Evolutionary conservation across 352 stramenopile genomes (phyloP).

Genomic region (Phytophthora palmivora): DNA sequence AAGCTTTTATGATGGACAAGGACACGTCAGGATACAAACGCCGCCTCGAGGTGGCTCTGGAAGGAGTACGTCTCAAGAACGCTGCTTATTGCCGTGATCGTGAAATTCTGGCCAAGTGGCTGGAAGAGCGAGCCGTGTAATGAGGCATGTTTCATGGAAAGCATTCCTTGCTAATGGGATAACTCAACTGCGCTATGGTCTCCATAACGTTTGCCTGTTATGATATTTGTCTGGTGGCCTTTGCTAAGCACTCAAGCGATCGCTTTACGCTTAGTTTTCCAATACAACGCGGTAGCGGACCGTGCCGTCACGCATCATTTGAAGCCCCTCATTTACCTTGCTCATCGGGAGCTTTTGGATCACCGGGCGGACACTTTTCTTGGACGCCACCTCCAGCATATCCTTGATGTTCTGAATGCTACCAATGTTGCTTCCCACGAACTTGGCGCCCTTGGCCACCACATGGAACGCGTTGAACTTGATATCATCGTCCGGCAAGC

Average conservation of each 20-base stretch:
- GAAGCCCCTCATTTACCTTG: constrained; percentile 47
- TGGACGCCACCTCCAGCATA: constrained; percentile 19
- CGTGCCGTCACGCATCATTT: constrained; percentile 46
- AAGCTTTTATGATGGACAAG: constrained; percentile 63
- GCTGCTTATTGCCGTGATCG: constrained; percentile 56
- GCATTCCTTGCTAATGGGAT: no score
- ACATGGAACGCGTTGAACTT: constrained; percentile 53
- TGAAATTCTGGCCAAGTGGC: constrained; percentile 63
- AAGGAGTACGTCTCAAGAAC: constrained; percentile 67
- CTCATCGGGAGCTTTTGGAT: constrained; percentile 57
- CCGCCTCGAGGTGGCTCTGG: constrained; percentile 60
- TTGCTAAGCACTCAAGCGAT: no score
- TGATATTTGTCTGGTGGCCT: background rate
- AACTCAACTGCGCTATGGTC: background rate
- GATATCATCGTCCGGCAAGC: constrained; percentile 59
- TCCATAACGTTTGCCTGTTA: background rate
- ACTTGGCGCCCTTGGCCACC: constrained; percentile 42
- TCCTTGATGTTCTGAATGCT: constrained; percentile 35
- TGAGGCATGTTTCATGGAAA: background rate
- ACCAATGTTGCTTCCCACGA: constrained; percentile 71
- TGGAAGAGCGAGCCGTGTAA: constrained; percentile 44
- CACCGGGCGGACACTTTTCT: constrained; percentile 60
- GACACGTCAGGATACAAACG: constrained; percentile 64
- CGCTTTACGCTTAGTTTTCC: constrained; percentile 8
- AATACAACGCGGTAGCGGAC: constrained; percentile 41